Base-by-base conservation (phyloP, 306 rosid species). In the Rosa lucieae region DNA sequence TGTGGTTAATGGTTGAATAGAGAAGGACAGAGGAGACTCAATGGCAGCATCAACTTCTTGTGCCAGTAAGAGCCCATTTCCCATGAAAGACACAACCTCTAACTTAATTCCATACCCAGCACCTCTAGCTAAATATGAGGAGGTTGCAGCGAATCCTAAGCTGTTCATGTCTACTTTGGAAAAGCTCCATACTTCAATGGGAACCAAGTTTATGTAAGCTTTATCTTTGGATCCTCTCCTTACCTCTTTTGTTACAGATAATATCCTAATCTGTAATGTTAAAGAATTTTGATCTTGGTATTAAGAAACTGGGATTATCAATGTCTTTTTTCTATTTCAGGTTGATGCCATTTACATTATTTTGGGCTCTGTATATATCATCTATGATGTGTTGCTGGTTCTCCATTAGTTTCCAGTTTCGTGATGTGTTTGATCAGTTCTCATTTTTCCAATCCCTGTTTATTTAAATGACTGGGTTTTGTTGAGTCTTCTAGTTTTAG, bases 191-290 rank as follows among this genome's bases (percentile, higher is more conserved):
- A 67, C 88, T 51, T 29, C 82, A 39, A 80, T 92, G 92, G 89
- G 95, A 55, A 87, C 99, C 75, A 92, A 92, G 93, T 95, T 92
- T 84, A 92, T 91, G 99, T 92, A 87, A 74, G 90, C 42, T 61
- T 76, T 23, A 74, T 70, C 26, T 15, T 67, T 67, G 10, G 37
- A 61, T 42, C 70, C 43, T 72, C 18, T 55, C 15, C 62, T 68
- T 75, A 39, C 48, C 70, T 13, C 0, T 15, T 21, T 75, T 75
- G 32, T 39, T 73, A 7, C 74, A 37, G 2, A 17, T 35, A 8
- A 17, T 32, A 15, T 67, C 21, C 53, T 40, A 74, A 40, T 32
- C 29, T 74, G 23, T 21, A 5, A 21, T 12, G 51, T 74, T 55
- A 55, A 48, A 65, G 37, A 55, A 6, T 2, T 71, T 21, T 49